Percentiles rank a stretch among this genome's conserved stretches.
These are phyloP conservation scores for Aspergillus piperis DNA, from an alignment of 2,329 filamentous ascomycete species.

Conservation along the genomic window DNA sequence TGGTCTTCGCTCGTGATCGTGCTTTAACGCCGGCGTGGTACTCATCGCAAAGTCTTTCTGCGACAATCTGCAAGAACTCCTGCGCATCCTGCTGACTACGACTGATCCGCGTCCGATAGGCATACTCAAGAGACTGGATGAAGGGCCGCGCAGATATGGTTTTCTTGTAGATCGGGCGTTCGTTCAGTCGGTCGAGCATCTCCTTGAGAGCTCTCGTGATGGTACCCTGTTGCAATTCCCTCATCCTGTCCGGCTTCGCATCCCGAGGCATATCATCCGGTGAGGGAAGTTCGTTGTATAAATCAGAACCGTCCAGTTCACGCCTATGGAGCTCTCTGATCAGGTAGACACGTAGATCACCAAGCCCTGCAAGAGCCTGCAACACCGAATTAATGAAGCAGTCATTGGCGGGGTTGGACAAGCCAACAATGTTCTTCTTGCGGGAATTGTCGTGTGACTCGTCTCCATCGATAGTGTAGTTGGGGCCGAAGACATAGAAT, in stretches of 20 bases:
- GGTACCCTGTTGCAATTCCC: conserved; percentile 72
- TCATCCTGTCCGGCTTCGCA: conserved; percentile 50
- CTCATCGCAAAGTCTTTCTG: conserved; percentile 89
- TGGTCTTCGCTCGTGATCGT: conserved; percentile 48
- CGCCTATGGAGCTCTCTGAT: conserved; percentile 88
- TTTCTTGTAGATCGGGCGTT: conserved; percentile 90
- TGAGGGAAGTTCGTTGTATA: conserved; percentile 67
- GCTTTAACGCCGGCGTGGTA: conserved; percentile 83
- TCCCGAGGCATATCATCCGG: conserved; percentile 41
- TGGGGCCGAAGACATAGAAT: conserved; percentile 97
- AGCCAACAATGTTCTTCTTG: conserved; percentile 85
- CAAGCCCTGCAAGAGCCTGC: conserved; percentile 86
- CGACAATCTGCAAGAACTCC: conserved; percentile 92
- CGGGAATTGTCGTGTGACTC: conserved; percentile 60
- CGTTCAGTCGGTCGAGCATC: conserved; percentile 88
- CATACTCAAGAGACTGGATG: conserved; percentile 76
- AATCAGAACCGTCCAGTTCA: conserved; percentile 71
- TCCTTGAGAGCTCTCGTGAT: conserved; percentile 89
- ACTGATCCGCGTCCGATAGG: conserved; percentile 88
- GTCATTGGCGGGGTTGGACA: conserved; percentile 90
- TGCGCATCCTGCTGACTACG: conserved; percentile 96
- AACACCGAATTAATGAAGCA: conserved; percentile 97
- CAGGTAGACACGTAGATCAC: conserved; percentile 84
- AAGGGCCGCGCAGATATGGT: conserved; percentile 87
- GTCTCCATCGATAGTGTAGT: conserved; percentile 88